Evolutionary conservation across 2,329 filamentous ascomycete genomes (phyloP).

Genomic region (Colletotrichum sp.): DNA sequence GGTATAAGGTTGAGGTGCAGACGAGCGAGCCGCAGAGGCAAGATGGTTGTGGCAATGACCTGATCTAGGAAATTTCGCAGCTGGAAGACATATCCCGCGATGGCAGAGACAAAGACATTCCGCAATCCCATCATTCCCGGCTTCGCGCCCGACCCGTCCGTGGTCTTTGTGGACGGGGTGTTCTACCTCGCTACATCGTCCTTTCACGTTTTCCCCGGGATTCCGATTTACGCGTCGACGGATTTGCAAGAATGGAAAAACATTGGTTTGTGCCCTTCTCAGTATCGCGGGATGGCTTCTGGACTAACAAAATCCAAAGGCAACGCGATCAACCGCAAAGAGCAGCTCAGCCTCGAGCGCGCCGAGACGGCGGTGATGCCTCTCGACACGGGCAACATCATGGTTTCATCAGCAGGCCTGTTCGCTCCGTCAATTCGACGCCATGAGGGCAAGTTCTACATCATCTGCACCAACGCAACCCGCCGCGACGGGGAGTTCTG

Average conservation of each 20-base stretch:
- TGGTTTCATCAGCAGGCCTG: constrained; percentile 15
- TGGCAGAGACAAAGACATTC: not conserved
- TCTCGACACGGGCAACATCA: not conserved
- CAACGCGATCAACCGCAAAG: constrained; percentile 1
- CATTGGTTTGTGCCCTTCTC: constrained; percentile 17
- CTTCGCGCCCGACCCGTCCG: constrained; percentile 35
- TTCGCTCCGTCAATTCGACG: constrained; percentile 29
- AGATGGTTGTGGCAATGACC: not conserved
- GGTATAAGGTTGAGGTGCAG: not conserved
- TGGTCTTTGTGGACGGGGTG: constrained; percentile 30
- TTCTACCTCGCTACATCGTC: constrained; percentile 56
- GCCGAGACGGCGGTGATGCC: not conserved
- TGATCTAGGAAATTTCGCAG: not conserved
- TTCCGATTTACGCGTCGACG: constrained; percentile 43
- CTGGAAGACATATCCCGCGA: not conserved
- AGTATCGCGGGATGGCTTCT: accelerated
- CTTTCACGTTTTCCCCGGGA: constrained; percentile 64
- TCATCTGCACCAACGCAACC: constrained; percentile 29
- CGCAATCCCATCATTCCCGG: constrained; percentile 36
- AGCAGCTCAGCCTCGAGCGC: not conserved
- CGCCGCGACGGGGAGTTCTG: not conserved
- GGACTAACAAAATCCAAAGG: not conserved
- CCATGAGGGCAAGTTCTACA: constrained; percentile 27
- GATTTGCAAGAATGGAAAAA: constrained; percentile 36
- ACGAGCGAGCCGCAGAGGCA: not conserved